Evolutionary conservation across 345 rosid species (phyloP).

Genomic region (Camelina neglecta): DNA sequence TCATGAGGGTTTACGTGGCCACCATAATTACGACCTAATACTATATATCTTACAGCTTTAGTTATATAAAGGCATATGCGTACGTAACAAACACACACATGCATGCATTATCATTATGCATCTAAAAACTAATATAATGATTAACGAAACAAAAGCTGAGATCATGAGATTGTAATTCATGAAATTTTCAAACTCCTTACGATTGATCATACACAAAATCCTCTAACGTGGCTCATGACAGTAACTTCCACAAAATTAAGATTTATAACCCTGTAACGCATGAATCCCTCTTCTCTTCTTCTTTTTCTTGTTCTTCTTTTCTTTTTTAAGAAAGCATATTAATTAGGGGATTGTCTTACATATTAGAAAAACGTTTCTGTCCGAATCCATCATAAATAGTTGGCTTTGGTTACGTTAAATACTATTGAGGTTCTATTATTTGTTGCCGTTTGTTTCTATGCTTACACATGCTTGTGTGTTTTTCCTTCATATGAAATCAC

Average conservation of each 20-base stretch:
- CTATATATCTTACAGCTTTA: slow-evolving; percentile 30
- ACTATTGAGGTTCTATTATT: slow-evolving; percentile 10
- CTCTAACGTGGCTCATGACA: slow-evolving; percentile 3
- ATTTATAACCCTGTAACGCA: slow-evolving; percentile 2
- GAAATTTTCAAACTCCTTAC: slow-evolving; percentile 7
- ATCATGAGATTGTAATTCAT: slow-evolving; percentile 2
- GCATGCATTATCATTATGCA: slow-evolving; percentile 41
- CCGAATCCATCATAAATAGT: slow-evolving; percentile 4
- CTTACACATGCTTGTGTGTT: slow-evolving; percentile 8
- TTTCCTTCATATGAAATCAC: not conserved
- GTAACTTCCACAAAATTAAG: not conserved
- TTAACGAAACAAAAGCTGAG: slow-evolving; percentile 23
- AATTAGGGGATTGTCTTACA: slow-evolving; percentile 1
- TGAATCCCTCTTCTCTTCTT: not conserved
- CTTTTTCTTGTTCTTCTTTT: too few relatives aligned
- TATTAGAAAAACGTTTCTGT: not conserved
- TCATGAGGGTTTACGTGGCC: slow-evolving; percentile 37
- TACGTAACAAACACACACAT: slow-evolving; percentile 35
- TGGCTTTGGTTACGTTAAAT: not conserved
- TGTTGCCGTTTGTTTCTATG: not conserved
- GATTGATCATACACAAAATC: not conserved
- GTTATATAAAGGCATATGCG: slow-evolving; percentile 15
- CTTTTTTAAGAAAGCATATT: not conserved
- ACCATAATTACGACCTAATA: slow-evolving; percentile 40
- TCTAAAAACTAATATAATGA: slow-evolving; percentile 6